Evolutionary conservation across 371 early-diverging fungal genomes (phyloP).

Genomic region (Rhizopus arrhizus): DNA sequence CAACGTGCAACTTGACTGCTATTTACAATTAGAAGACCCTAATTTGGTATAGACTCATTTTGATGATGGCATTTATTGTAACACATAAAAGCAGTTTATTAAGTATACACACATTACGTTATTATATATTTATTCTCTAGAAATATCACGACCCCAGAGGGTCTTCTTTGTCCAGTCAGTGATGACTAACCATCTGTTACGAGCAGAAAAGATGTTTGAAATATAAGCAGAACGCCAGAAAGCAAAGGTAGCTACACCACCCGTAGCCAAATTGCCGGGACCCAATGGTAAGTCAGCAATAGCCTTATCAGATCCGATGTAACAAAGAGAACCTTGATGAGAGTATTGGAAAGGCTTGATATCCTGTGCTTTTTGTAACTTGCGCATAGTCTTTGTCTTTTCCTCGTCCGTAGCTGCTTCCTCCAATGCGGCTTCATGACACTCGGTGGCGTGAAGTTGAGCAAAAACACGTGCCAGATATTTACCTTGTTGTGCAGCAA

Average conservation of each 20-base stretch:
- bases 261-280: constrained; percentile 69
- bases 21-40: no score
- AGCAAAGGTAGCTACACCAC: constrained; percentile 77
- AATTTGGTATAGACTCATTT: no score
- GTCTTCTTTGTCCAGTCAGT: constrained; percentile 92
- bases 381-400: constrained; percentile 45
- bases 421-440: constrained; percentile 35
- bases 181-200: constrained; percentile 82
- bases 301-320: constrained; percentile 89
- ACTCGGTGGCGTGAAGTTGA: constrained; percentile 54
- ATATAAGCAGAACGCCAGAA: constrained; percentile 80
- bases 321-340: constrained; percentile 86
- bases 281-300: constrained; percentile 88
- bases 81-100: no score
- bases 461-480: constrained; percentile 81
- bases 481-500: constrained; percentile 86
- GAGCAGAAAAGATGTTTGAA: constrained; percentile 77
- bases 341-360: constrained; percentile 80
- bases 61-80: no score
- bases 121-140: constrained; percentile 68
- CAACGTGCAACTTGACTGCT: no score
- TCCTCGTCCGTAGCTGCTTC: constrained; percentile 34
- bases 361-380: constrained; percentile 47
- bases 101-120: no score
- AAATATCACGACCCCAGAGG: constrained; percentile 88